Conservation (phyloP, 2,329 filamentous ascomycete genomes). For the Xylariaceae sp. region DNA sequence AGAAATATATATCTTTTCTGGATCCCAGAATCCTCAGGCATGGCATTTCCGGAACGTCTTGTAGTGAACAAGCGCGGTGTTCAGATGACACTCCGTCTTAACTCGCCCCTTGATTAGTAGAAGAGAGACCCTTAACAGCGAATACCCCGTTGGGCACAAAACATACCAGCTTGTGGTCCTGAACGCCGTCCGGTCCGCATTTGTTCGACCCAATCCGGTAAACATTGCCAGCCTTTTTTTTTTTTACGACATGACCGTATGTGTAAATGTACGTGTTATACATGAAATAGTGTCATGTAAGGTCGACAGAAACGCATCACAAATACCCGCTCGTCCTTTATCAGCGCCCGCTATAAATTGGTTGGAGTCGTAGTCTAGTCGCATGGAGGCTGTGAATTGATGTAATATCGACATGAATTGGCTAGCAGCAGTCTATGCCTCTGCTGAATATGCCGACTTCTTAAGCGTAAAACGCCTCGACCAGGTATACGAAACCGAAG, state of each 20-base stretch:
- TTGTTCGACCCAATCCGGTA: slow-evolving; percentile 1
- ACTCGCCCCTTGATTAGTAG: not conserved
- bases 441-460: not conserved
- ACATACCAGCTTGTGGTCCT: slow-evolving; percentile 5
- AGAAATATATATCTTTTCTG: not conserved
- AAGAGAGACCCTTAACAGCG: not conserved
- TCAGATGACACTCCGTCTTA: not conserved
- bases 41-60: not conserved
- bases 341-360: slow-evolving; percentile 12
- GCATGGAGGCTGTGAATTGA: slow-evolving; percentile 12
- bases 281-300: slow-evolving; percentile 6
- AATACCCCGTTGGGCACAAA: not conserved
- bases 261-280: slow-evolving; percentile 14
- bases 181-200: slow-evolving; percentile 5
- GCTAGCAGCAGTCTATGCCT: not conserved
- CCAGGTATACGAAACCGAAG: slow-evolving; percentile 86
- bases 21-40: slow-evolving; percentile 3
- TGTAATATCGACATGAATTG: slow-evolving; percentile 6
- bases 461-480: slow-evolving; percentile 65
- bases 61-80: not conserved
- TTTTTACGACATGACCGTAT: not conserved
- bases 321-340: not conserved
- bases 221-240: not conserved
- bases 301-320: not conserved
- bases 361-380: not conserved